Conservation (phyloP, 164 flowering plant species). For the Tetracentron sinense region DNA sequence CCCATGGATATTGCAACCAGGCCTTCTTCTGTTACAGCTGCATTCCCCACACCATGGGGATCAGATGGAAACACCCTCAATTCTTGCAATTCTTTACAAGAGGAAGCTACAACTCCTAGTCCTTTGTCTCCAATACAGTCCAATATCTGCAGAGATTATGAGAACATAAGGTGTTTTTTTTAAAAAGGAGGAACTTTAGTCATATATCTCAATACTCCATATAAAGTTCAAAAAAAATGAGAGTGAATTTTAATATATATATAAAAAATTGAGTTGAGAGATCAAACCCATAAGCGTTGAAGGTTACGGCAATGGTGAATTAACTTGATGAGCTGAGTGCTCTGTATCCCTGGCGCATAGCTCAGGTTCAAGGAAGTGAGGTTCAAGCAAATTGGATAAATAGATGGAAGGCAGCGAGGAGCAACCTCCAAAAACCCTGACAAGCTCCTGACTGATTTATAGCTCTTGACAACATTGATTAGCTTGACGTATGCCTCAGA, state of each 20-base stretch:
- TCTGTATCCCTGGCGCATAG: slow-evolving; percentile 60
- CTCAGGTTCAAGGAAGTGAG: slow-evolving; percentile 77
- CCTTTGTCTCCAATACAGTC: slow-evolving; percentile 86
- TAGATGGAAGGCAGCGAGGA: slow-evolving; percentile 44
- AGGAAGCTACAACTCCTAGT: slow-evolving; percentile 61
- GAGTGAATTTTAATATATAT: background rate
- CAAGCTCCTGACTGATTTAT: slow-evolving; percentile 60
- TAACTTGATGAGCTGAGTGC: slow-evolving; percentile 50
- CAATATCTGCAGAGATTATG: slow-evolving; percentile 47
- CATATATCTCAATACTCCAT: background rate
- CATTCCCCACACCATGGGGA: slow-evolving; percentile 44
- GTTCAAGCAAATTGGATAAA: slow-evolving; percentile 55
- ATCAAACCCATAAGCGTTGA: slow-evolving; percentile 75
- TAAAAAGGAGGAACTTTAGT: no score
- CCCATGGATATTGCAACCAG: slow-evolving; percentile 71
- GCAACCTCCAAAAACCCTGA: slow-evolving; percentile 79
- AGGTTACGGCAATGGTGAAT: slow-evolving; percentile 59
- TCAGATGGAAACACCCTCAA: slow-evolving; percentile 82
- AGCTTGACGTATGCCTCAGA: slow-evolving; percentile 42
- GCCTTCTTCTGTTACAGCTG: slow-evolving; percentile 71
- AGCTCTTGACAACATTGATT: slow-evolving; percentile 31
- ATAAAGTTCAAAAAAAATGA: background rate
- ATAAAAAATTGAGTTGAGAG: slow-evolving; percentile 5
- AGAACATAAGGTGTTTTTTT: no score
- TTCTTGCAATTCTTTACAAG: slow-evolving; percentile 77